Conservation (phyloP, 345 rosid species). For the Gossypium anomalum region DNA sequence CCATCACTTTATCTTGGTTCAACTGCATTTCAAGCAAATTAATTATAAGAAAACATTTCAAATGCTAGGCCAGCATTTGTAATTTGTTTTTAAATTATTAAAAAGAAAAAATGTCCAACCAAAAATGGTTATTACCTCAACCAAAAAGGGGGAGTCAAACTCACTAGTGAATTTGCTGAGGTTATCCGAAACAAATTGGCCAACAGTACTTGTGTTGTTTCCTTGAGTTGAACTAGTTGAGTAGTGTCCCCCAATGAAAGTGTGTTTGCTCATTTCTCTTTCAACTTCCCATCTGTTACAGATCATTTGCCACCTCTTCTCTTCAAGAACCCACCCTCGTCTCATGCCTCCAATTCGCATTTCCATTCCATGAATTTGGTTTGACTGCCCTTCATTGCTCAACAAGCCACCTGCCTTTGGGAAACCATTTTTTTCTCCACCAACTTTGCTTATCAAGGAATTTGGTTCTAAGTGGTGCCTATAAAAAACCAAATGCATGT, state of each 20-base stretch:
- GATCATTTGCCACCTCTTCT: conserved; percentile 35
- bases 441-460: conserved; percentile 17
- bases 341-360: conserved; percentile 26
- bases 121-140: conserved; percentile 22
- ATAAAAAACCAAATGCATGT: background rate
- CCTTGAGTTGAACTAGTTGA: conserved; percentile 1
- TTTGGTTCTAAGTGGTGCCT: conserved; percentile 18
- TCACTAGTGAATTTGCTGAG: conserved; percentile 10
- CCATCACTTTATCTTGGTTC: conserved; percentile 22
- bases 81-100: no score
- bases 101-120: background rate
- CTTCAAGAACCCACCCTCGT: conserved; percentile 34
- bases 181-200: conserved; percentile 20
- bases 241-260: background rate
- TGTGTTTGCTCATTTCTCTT: conserved; percentile 3
- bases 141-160: conserved; percentile 26
- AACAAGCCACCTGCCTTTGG: conserved; percentile 9
- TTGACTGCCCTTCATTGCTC: conserved; percentile 13
- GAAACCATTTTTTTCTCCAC: conserved; percentile 9
- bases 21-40: conserved; percentile 18
- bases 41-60: background rate
- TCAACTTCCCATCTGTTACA: conserved; percentile 27
- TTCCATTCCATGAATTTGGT: conserved; percentile 22
- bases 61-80: no score
- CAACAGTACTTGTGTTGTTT: conserved; percentile 1